A percentile compares a stretch with the other conserved stretches of the same genome.
Evolutionary conservation across 2,329 filamentous ascomycete genomes (phyloP).

Genomic region (Alternaria viburni): DNA sequence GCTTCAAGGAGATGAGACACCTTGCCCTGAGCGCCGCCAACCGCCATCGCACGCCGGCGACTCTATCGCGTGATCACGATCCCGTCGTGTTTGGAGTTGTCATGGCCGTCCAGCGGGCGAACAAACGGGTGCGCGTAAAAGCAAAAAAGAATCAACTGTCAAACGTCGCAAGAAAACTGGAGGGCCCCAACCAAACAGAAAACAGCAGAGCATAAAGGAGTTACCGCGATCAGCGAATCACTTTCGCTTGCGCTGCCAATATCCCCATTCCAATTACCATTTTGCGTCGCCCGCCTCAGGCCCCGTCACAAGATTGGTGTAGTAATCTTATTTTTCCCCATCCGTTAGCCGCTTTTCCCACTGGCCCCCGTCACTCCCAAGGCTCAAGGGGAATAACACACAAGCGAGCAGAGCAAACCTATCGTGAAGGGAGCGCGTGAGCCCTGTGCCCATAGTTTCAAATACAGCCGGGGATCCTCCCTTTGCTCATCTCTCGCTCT

Average conservation of each 20-base stretch:
- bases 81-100: neutral
- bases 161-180: neutral
- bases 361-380: neutral
- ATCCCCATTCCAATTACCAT: constrained; percentile 22
- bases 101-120: neutral
- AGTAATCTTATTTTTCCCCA: constrained; percentile 15
- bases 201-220: constrained; percentile 2
- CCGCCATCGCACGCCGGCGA: constrained; percentile 3
- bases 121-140: neutral
- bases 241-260: constrained; percentile 12
- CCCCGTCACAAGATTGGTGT: constrained; percentile 16
- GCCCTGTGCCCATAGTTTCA: constrained; percentile 21
- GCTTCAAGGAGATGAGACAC: constrained; percentile 29
- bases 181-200: constrained; percentile 1
- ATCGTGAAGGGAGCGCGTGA: constrained; percentile 15
- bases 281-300: neutral
- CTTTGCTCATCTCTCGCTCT: constrained; percentile 18
- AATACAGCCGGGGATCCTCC: constrained; percentile 31
- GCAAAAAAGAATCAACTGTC: neutral
- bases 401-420: constrained; percentile 9
- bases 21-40: constrained; percentile 8
- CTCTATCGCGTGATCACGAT: constrained; percentile 1
- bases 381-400: constrained; percentile 4
- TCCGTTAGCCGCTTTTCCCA: constrained; percentile 26
- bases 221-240: constrained; percentile 11